Base-by-base conservation (phyloP, 129 eudicot species). In the Helianthus tuberosus region DNA sequence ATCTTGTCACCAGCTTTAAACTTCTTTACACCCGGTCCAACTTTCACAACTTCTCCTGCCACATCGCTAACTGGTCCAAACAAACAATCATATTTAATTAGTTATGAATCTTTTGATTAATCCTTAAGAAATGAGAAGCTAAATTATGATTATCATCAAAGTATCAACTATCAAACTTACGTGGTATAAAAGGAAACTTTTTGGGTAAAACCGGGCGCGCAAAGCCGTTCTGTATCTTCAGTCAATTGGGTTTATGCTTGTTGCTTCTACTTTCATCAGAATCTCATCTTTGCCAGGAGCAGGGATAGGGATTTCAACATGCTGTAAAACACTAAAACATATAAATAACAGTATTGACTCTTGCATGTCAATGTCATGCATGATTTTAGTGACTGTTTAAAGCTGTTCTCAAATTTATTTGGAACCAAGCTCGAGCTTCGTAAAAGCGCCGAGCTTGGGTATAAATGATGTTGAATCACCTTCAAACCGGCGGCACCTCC, bases 401-500 rank as follows among this genome's bases (percentile, higher is more conserved):
- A 29, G 35, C 2, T 29, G 35, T 29, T 29, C 35, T 3, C 35
- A 29, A 29, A 29, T n/a, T n/a, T n/a, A n/a, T n/a, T n/a, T n/a
- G n/a, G n/a, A n/a, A n/a, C n/a, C n/a, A n/a, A n/a, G n/a, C n/a
- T n/a, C n/a, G n/a, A 20, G 32, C 32, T 27, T 27, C 32, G 2
- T 27, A 1, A 27, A 27, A 27, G 36, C 36, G 36, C 36, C 36
- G 36, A 32, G 36, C 36, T 29, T 5, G 36, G 15, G 0, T 9
- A 23, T 13, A 66, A 11, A 11, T 39, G 11, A 14, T 8, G 11
- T 55, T 46, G 67, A 10, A 11, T 66, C 46, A 84, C 97, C 96
- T 89, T 87, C 68, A 89, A 81, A 67, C 70, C 80, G 69, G 91
- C 79, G 53, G 86, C 68, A 66, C 96, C 96, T 20, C 92, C 90